These are phyloP conservation scores for Metschnikowia colocasiae DNA, from an alignment of 805 yeast species.

Conservation along the genomic window DNA sequence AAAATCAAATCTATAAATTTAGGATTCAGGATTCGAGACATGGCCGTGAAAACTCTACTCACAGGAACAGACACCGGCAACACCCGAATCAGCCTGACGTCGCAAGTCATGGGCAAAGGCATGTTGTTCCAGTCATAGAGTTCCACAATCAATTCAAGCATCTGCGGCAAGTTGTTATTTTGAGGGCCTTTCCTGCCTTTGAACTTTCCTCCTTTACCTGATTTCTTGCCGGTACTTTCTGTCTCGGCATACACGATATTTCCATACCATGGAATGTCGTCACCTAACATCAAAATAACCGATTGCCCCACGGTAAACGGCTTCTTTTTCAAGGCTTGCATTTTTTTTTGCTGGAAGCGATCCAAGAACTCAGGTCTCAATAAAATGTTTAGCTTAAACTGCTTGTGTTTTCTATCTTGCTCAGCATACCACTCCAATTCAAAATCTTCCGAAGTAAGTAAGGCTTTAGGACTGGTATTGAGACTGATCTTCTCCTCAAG, in stretches of 20 bases:
- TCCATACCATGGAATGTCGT: conserved; percentile 57
- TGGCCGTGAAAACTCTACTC: conserved; percentile 60
- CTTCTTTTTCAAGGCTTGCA: conserved; percentile 50
- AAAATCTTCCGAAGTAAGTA: conserved; percentile 39
- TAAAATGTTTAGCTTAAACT: conserved; percentile 42
- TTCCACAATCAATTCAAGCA: conserved; percentile 45
- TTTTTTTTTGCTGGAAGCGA: conserved; percentile 46
- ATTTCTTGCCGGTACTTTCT: conserved; percentile 6
- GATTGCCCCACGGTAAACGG: conserved; percentile 62
- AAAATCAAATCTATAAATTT: conserved; percentile 50
- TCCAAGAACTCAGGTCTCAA: conserved; percentile 47
- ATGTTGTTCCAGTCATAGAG: conserved; percentile 57
- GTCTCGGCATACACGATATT: conserved; percentile 43
- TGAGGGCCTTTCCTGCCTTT: conserved; percentile 10
- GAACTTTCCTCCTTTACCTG: conserved; percentile 7
- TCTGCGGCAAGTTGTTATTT: conserved; percentile 17
- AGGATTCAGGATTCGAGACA: conserved; percentile 54
- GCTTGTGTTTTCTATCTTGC: conserved; percentile 38
- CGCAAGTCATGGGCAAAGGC: conserved; percentile 45
- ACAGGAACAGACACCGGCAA: conserved; percentile 64
- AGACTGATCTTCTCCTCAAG: conserved; percentile 51
- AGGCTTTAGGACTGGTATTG: conserved; percentile 38
- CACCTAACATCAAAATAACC: conserved; percentile 50
- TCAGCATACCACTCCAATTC: conserved; percentile 50
- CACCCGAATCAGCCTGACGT: conserved; percentile 36